Conservation (phyloP, 1,284 basidiomycete species). For the Ganoderma lingzhi region DNA sequence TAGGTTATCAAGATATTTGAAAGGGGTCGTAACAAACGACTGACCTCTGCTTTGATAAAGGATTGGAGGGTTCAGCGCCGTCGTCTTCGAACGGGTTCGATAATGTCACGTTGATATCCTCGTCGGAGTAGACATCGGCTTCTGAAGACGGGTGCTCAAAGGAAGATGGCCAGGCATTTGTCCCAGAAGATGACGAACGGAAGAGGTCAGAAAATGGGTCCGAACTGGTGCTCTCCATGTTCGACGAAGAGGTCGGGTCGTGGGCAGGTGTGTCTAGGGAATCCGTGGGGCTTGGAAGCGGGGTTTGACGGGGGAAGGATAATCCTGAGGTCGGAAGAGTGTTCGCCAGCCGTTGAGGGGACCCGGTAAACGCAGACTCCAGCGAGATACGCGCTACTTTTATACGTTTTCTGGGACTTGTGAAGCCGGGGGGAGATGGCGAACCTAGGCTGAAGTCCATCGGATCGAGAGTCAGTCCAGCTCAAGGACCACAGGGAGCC, state of each 20-base stretch:
- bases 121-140: conserved; percentile 7
- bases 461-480: not conserved
- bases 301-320: too few relatives aligned
- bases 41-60: conserved; percentile 17
- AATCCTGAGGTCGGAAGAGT: not conserved
- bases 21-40: not conserved
- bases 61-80: conserved; percentile 1
- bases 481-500: not conserved
- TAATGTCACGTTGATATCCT: conserved; percentile 8
- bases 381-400: not conserved
- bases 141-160: conserved; percentile 11
- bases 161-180: not conserved
- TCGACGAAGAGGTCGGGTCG: conserved; percentile 13
- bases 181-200: conserved; percentile 6
- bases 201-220: conserved; percentile 15
- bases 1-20: not conserved
- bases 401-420: not conserved
- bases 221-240: conserved; percentile 15
- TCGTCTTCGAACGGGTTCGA: not conserved
- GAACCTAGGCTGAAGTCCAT: not conserved
- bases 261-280: conserved; percentile 11
- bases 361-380: not conserved
- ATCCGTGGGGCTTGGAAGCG: not conserved
- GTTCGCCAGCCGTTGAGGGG: not conserved
- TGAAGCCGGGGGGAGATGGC: not conserved